Percentiles rank a stretch among this genome's conserved stretches.
These are phyloP conservation scores for Usnea hakonensis DNA, from an alignment of 495 filamentous ascomycete genomes.

Conservation along the genomic window DNA sequence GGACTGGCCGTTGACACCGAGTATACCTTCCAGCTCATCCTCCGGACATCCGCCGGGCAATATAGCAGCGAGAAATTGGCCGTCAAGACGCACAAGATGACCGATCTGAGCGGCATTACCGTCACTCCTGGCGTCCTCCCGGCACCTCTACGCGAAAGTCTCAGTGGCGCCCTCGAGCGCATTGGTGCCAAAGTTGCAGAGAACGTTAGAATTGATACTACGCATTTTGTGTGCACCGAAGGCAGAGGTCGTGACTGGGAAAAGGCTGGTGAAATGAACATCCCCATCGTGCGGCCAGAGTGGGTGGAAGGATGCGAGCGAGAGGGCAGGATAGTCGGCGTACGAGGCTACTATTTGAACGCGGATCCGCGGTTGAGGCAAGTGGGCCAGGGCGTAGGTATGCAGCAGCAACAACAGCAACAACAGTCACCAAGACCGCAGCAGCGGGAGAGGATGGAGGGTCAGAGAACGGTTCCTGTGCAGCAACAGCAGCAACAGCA, in stretches of 20 bases:
- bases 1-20: conserved; percentile 93
- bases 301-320: conserved; percentile 94
- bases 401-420: conserved; percentile 21
- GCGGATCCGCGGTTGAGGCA: conserved; percentile 64
- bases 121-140: conserved; percentile 86
- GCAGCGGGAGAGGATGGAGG: conserved; percentile 33
- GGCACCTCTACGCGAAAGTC: conserved; percentile 60
- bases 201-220: conserved; percentile 90
- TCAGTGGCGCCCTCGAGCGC: conserved; percentile 67
- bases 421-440: conserved; percentile 15
- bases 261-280: conserved; percentile 94
- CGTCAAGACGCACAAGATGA: conserved; percentile 97
- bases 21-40: conserved; percentile 87
- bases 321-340: conserved; percentile 87
- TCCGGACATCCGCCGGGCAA: conserved; percentile 86
- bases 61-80: conserved; percentile 73
- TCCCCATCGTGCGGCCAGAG: conserved; percentile 94
- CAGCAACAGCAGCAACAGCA: conserved; percentile 10
- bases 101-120: conserved; percentile 90
- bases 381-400: conserved; percentile 38
- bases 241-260: conserved; percentile 87
- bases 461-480: conserved; percentile 23
- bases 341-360: conserved; percentile 91
- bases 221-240: conserved; percentile 98
- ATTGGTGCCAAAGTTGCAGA: conserved; percentile 92